A percentile compares a stretch with the other conserved stretches of the same genome.
These are phyloP conservation scores for Neonectria neomacrospora DNA, from an alignment of 2,329 filamentous ascomycete species.

Conservation along the genomic window DNA sequence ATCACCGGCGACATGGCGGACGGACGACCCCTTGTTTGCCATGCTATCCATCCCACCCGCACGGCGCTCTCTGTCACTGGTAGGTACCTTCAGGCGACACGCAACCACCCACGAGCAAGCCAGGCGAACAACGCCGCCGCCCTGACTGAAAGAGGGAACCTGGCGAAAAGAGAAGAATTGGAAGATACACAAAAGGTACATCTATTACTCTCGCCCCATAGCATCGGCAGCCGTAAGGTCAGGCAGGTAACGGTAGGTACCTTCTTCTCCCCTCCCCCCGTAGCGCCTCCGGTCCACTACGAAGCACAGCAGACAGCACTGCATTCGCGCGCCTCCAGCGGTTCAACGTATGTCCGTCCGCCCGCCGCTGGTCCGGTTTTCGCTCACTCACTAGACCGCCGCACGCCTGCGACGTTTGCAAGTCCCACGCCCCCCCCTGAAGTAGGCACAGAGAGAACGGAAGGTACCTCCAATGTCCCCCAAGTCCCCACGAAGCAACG, in stretches of 20 bases:
- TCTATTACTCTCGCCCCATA: too few species aligned
- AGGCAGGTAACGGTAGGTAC: too few species aligned
- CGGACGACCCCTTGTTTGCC: slow-evolving; percentile 14
- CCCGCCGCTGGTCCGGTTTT: slow-evolving; percentile 41
- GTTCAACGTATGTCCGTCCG: slow-evolving; percentile 32
- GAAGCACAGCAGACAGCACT: not conserved
- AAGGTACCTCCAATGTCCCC: slow-evolving; percentile 22
- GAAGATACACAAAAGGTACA: not conserved
- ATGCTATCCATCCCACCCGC: not conserved
- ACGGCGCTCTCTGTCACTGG: not conserved
- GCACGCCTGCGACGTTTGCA: slow-evolving; percentile 11
- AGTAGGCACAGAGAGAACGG: not conserved
- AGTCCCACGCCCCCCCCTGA: slow-evolving; percentile 3
- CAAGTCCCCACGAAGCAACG: not conserved
- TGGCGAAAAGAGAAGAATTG: not conserved
- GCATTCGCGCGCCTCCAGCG: slow-evolving; percentile 35
- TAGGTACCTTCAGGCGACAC: not conserved
- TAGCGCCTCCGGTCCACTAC: too few species aligned
- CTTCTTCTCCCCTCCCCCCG: too few species aligned
- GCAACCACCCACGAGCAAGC: not conserved
- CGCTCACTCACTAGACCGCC: slow-evolving; percentile 32
- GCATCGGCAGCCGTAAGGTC: too few species aligned
- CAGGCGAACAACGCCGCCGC: not conserved
- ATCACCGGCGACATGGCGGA: slow-evolving; percentile 21
- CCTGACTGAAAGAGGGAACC: slow-evolving; percentile 1